Base-by-base conservation (phyloP, 352 stramenopile species). In the Pythium utonaiense region DNA sequence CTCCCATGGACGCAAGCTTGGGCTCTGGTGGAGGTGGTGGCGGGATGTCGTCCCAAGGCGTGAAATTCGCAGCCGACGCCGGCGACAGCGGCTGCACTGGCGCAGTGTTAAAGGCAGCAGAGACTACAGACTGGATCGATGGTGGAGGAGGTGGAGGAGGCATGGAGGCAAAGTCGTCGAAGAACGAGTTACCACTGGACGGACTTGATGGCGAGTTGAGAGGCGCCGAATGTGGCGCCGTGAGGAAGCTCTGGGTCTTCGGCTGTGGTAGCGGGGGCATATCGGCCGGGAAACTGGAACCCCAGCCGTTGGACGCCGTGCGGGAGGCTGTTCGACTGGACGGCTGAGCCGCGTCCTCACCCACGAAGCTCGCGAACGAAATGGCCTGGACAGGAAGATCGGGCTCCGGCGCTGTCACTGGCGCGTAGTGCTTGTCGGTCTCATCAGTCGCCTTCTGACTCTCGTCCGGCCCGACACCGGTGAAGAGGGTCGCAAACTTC, bases 301-400 rank as follows among this genome's bases (percentile, higher is more conserved):
- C 34, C 13, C 42, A 5, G 27, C 52, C 52, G 9, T 33, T n/a
- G 5, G 41, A 21, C 5, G 25, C 25, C n/a, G 55, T 36, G 14
- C 17, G 38, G 6, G 24, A 21, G 13, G 24, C 49, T 9, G 45
- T 24, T 25, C 40, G 40, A 28, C 19, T 9, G 31, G 53, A 27
- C 12, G 30, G 22, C 4, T 44, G 16, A 10, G 57, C 38, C 1
- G 64, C 38, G 10, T 44, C 53, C 24, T 70, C 77, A 8, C 78
- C 81, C 2, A 86, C 75, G 55, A 89, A 91, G n/a, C 70, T 79
- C 57, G 81, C 71, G 44, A 89, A 89, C 6, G 78, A 85, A 45
- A 82, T 58, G 17, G 73, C 80, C 16, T 74, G 70, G 25, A 91
- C 77, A 1, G 69, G 66, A 1, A 49, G 42, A 2, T 69, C 59